A percentile compares a stretch with the other conserved stretches of the same genome.
Conservation (phyloP, 2,329 filamentous ascomycete genomes). For the Diaporthe sp. region DNA sequence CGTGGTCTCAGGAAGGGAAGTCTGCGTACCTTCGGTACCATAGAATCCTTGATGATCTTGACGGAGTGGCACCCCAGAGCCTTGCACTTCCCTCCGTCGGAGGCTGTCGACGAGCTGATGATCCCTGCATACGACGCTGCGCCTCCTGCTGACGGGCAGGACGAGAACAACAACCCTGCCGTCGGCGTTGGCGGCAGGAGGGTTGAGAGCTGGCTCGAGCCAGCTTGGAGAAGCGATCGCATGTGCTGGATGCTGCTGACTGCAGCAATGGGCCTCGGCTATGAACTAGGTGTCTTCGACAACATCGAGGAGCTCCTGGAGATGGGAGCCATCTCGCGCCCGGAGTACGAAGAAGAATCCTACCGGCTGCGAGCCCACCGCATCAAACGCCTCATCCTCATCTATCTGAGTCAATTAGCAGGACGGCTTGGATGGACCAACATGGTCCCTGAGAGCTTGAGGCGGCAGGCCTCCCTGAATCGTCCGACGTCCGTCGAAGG, state of each 20-base stretch:
- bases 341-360: slow-evolving; percentile 80
- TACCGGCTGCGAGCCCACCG: slow-evolving; percentile 85
- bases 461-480: slow-evolving; percentile 65
- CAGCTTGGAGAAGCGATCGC: slow-evolving; percentile 92
- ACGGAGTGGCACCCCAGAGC: slow-evolving; percentile 98
- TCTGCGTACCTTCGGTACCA: slow-evolving; percentile 89
- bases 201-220: slow-evolving; percentile 96
- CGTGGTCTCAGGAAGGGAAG: slow-evolving; percentile 81
- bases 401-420: slow-evolving; percentile 95
- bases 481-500: slow-evolving; percentile 66
- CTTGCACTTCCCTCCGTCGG: slow-evolving; percentile 90
- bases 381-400: slow-evolving; percentile 87
- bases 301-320: slow-evolving; percentile 81
- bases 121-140: slow-evolving; percentile 70
- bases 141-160: slow-evolving; percentile 42
- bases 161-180: slow-evolving; percentile 56
- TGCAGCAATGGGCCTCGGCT: slow-evolving; percentile 89
- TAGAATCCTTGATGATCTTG: slow-evolving; percentile 93
- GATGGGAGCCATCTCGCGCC: slow-evolving; percentile 70
- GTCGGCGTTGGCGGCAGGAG: slow-evolving; percentile 83
- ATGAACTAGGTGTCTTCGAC: slow-evolving; percentile 96
- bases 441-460: slow-evolving; percentile 83
- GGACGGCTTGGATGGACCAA: slow-evolving; percentile 93
- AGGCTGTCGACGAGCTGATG: slow-evolving; percentile 78
- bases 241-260: slow-evolving; percentile 99